Evolutionary conservation across 805 yeast species (phyloP), one percentile per base, ranked within the genome.

Genomic region (Komagataella pseudopastoris): DNA sequence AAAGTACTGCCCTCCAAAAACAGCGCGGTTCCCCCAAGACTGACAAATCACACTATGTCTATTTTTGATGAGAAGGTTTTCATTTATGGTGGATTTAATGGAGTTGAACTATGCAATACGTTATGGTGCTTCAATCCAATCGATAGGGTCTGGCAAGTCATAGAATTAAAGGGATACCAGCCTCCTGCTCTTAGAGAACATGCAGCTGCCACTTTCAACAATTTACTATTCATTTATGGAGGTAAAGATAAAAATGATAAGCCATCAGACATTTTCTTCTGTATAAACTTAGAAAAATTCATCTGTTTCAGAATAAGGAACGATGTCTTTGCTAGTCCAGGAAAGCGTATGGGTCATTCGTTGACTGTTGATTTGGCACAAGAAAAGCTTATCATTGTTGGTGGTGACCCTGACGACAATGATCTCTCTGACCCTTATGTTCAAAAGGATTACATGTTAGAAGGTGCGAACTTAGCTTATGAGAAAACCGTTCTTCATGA

Each of bases 131-230:
- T 77, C 66, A 91, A 91, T 63, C 88, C 95, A 0, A 57, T 67
- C 6, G 63, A 67, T 6, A 80, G 79, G 58, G 72, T 74, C 45
- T 93, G 98, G 97, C 70, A 80, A 22, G 78, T 77, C 55, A 69
- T 86, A 44, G 75, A 75, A 50, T 80, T 95, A 44, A 69, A 78
- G n/a, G 95, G 95, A 7, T 61, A 60, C 16, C 56, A 66, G 10
- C 97, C 96, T 2, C 83, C 85, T 2, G 91, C 97, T 0, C 76
- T 90, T 53, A 95, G 89, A 66, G 96, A 91, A 60, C 99, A 93
- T 65, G 80, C 96, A 3, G 81, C 96, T 12, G 77, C 91, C 10
- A 67, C 89, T 43, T 85, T 83, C 53, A 83, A 82, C 54, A 90
- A 88, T 59, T 72, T 83, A 50, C 74, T 93, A 77, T 85, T 85